Conservation (phyloP, 2,329 filamentous ascomycete genomes). For the Calonectria naviculata region DNA sequence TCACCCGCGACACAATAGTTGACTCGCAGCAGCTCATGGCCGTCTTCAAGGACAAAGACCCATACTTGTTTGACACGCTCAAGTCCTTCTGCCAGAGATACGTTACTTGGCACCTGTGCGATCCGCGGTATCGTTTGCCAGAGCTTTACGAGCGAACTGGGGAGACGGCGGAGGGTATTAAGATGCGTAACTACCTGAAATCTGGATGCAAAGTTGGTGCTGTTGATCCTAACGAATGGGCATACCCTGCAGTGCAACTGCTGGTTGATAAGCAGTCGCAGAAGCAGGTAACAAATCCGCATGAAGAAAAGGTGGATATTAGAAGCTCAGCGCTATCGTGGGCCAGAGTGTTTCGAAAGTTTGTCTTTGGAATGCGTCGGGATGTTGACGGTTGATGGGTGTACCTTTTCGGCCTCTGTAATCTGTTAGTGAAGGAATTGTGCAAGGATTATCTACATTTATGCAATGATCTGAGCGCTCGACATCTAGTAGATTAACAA, state of each 20-base stretch:
- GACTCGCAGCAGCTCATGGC: background rate
- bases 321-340: background rate
- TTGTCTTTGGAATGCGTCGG: background rate
- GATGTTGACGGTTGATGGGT: no score
- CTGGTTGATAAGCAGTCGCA: background rate
- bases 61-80: background rate
- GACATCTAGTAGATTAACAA: no score
- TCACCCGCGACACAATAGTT: background rate
- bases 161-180: background rate
- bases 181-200: background rate
- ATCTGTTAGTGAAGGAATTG: no score
- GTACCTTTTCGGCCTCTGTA: no score
- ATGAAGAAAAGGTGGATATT: background rate
- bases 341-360: background rate
- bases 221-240: background rate
- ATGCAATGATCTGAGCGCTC: no score
- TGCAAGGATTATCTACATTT: no score
- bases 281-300: background rate
- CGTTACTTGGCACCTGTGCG: background rate
- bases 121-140: background rate
- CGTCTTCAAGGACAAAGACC: background rate
- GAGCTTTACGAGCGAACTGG: background rate
- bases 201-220: background rate
- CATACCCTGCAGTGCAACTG: background rate
- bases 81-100: background rate